Evolutionary conservation across 2,329 filamentous ascomycete genomes (phyloP).

Genomic region (Canariomyces notabilis): DNA sequence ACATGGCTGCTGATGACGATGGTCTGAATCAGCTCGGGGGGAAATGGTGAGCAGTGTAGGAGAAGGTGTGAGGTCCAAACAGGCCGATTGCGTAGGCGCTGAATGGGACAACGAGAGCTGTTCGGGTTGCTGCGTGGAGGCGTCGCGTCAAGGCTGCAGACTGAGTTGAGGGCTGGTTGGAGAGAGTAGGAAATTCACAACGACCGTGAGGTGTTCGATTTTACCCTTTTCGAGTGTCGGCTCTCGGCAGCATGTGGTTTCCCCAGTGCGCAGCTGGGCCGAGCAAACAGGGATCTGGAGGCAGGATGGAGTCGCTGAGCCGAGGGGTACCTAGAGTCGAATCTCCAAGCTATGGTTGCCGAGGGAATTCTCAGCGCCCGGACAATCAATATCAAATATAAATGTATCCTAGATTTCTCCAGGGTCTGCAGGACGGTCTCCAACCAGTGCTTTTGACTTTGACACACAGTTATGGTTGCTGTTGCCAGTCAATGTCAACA

Average conservation of each 20-base stretch:
- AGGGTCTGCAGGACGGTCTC: background rate
- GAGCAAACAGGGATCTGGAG: too few species aligned
- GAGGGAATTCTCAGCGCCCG: background rate
- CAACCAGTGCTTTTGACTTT: background rate
- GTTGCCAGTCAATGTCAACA: background rate
- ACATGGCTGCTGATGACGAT: slow-evolving; percentile 28
- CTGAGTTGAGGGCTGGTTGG: slow-evolving; percentile 8
- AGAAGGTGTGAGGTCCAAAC: background rate
- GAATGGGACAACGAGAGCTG: too few species aligned
- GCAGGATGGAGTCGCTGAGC: slow-evolving; percentile 14
- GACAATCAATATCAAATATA: background rate
- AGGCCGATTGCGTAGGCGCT: too few species aligned
- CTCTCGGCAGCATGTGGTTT: slow-evolving; percentile 25
- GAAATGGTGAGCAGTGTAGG: background rate
- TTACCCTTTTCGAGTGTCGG: slow-evolving; percentile 24
- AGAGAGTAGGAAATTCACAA: slow-evolving; percentile 8
- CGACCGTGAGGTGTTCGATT: slow-evolving; percentile 6
- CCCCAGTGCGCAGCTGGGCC: too few species aligned
- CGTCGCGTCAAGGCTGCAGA: slow-evolving; percentile 5
- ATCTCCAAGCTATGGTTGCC: too few species aligned
- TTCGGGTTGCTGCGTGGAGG: slow-evolving; percentile 2
- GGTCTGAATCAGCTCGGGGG: slow-evolving; percentile 6
- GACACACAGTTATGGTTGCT: background rate
- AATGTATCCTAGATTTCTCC: too few species aligned
- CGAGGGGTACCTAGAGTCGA: background rate